Percentiles rank a stretch among this genome's conserved stretches.
Conservation (phyloP, 2,329 filamentous ascomycete species). For the Fusarium sp. region DNA sequence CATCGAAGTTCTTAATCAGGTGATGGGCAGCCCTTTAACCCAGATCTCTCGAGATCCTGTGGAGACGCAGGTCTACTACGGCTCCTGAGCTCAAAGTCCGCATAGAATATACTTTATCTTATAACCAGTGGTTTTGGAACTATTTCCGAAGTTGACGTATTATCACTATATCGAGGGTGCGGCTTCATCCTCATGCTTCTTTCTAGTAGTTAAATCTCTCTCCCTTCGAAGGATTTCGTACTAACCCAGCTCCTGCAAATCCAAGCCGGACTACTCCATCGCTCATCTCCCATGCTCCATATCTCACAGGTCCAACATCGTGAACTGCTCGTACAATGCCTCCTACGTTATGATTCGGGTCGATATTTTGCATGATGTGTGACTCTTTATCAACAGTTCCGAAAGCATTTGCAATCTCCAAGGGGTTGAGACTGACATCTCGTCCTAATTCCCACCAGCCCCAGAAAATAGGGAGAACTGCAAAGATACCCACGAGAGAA, state of each 20-base stretch:
- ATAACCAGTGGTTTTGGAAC: too few species aligned
- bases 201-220: slow-evolving; percentile 37
- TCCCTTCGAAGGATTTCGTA: slow-evolving; percentile 34
- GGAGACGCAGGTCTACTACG: too few species aligned
- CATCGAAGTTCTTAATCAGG: slow-evolving; percentile 45
- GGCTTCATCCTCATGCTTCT: background rate
- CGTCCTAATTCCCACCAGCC: slow-evolving; percentile 42
- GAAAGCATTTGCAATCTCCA: slow-evolving; percentile 42
- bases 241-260: slow-evolving; percentile 26
- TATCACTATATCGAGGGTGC: too few species aligned
- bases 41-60: too few species aligned
- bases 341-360: slow-evolving; percentile 35
- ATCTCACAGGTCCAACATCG: slow-evolving; percentile 29
- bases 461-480: slow-evolving; percentile 36
- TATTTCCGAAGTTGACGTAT: too few species aligned
- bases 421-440: slow-evolving; percentile 38
- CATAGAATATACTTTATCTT: too few species aligned
- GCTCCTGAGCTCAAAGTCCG: too few species aligned
- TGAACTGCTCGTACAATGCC: slow-evolving; percentile 29
- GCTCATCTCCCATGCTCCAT: slow-evolving; percentile 39
- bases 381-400: slow-evolving; percentile 28
- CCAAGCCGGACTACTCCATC: slow-evolving; percentile 36
- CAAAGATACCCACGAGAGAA: slow-evolving; percentile 32
- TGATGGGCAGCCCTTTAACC: too few species aligned
- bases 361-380: slow-evolving; percentile 32